Conservation (phyloP, 176 grass and related monocot genomes). For the Oryza brachyantha region DNA sequence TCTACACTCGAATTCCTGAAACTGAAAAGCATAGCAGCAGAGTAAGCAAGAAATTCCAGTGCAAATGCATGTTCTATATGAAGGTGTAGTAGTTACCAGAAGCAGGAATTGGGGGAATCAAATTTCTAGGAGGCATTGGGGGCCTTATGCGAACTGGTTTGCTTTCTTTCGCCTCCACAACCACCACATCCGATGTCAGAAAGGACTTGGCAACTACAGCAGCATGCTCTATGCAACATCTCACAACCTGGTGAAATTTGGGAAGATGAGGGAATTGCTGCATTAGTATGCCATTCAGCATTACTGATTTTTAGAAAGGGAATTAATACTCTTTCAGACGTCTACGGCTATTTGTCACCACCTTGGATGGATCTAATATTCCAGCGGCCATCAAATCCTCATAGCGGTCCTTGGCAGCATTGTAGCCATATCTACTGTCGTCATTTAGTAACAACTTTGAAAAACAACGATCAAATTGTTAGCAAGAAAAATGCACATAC, state of each 20-base stretch:
- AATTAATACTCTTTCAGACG: not conserved
- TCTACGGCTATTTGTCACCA: constrained; percentile 24
- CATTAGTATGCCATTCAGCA: constrained; percentile 3
- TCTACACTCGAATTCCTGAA: constrained; percentile 58
- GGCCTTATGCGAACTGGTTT: constrained; percentile 53
- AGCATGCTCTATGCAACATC: constrained; percentile 89
- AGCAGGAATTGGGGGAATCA: constrained; percentile 53
- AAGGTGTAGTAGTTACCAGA: constrained; percentile 36
- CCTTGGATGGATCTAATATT: constrained; percentile 92
- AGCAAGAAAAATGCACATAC: not conserved
- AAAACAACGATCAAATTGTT: constrained; percentile 19
- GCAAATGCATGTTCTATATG: not conserved
- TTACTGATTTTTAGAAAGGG: not conserved
- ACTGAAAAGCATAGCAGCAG: constrained; percentile 35
- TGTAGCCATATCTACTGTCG: constrained; percentile 79
- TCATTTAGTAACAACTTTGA: constrained; percentile 60
- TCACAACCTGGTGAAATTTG: constrained; percentile 60
- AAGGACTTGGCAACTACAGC: constrained; percentile 85
- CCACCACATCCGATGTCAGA: constrained; percentile 76
- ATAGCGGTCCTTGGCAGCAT: constrained; percentile 74
- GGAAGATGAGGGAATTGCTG: not conserved
- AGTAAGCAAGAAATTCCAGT: not conserved
- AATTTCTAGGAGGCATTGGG: constrained; percentile 49
- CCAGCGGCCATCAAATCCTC: constrained; percentile 79
- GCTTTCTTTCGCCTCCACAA: constrained; percentile 69